phyloP scores from a whole-genome alignment of 257 asterid genomes.

The Solanum ossicruentum region DNA sequence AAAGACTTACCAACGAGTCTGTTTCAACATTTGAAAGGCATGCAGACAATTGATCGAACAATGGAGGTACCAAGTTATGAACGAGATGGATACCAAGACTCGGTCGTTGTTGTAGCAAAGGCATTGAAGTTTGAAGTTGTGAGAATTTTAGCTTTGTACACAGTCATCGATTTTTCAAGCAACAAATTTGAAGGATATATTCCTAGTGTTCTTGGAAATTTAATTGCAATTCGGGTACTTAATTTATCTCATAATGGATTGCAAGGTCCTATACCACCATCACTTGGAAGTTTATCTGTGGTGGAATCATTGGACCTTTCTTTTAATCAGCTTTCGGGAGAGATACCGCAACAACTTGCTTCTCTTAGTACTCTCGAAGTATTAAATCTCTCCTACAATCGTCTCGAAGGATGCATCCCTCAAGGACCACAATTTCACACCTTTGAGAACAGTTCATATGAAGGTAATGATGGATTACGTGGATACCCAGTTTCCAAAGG shows the following conservation, averaged over 20 bases:
- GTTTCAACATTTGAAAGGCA: no score
- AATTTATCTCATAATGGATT: no score
- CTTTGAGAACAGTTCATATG: no score
- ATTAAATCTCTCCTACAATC: not conserved
- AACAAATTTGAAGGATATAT: no score
- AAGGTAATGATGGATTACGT: no score
- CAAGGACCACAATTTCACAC: no score
- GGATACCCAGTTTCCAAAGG: not conserved
- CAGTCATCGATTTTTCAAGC: not conserved
- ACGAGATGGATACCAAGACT: not conserved
- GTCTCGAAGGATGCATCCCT: no score
- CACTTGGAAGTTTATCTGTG: not conserved
- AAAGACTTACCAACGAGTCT: not conserved
- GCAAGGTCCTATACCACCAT: no score
- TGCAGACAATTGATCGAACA: no score
- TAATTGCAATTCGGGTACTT: no score
- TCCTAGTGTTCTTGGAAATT: no score
- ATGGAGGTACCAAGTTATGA: no score
- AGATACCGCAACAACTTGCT: not conserved
- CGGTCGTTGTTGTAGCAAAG: rapidly evolving
- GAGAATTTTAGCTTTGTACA: not conserved
- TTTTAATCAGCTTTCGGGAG: not conserved
- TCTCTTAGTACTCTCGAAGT: not conserved
- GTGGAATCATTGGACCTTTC: not conserved
- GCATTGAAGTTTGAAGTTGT: not conserved